A percentile compares a stretch with the other conserved stretches of the same genome.
Conservation (phyloP, 2,329 filamentous ascomycete species). For the Aspergillus floridensis region DNA sequence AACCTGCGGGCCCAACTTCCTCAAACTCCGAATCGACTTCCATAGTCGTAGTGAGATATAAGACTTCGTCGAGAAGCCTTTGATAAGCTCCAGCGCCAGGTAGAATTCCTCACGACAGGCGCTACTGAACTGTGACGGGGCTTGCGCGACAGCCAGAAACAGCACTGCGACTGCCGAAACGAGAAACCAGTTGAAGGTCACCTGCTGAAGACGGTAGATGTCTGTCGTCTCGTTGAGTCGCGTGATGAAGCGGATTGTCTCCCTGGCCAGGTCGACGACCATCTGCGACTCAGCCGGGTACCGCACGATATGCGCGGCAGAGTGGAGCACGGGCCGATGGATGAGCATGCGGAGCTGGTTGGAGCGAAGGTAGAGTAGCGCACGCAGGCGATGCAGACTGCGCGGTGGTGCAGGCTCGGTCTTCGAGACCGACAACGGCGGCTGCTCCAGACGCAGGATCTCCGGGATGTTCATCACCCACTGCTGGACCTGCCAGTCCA, state of each 20-base stretch:
- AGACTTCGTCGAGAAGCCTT: slow-evolving; percentile 58
- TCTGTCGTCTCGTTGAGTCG: slow-evolving; percentile 60
- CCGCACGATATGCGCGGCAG: slow-evolving; percentile 67
- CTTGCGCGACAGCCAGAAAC: slow-evolving; percentile 62
- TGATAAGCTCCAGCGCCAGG: slow-evolving; percentile 62
- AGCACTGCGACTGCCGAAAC: slow-evolving; percentile 61
- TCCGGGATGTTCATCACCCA: slow-evolving; percentile 75
- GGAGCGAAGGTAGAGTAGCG: slow-evolving; percentile 80
- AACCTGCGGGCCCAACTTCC: slow-evolving; percentile 59
- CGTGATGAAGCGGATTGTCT: slow-evolving; percentile 60
- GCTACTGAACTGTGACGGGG: slow-evolving; percentile 57
- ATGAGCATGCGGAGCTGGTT: slow-evolving; percentile 90
- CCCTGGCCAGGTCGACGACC: slow-evolving; percentile 62
- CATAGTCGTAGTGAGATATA: slow-evolving; percentile 62
- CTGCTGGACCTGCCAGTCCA: slow-evolving; percentile 78
- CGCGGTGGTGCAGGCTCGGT: slow-evolving; percentile 43
- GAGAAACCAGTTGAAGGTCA: slow-evolving; percentile 65
- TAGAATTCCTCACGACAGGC: slow-evolving; percentile 63
- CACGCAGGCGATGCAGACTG: slow-evolving; percentile 68
- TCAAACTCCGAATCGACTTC: slow-evolving; percentile 60
- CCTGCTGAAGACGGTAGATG: slow-evolving; percentile 61
- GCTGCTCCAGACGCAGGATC: slow-evolving; percentile 59
- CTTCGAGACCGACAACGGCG: slow-evolving; percentile 42
- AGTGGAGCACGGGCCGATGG: slow-evolving; percentile 81
- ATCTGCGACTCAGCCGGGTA: slow-evolving; percentile 70